Evolutionary conservation across 768 basidiomycete genomes (phyloP).

Genomic region (Neoboletus subvelutipes): DNA sequence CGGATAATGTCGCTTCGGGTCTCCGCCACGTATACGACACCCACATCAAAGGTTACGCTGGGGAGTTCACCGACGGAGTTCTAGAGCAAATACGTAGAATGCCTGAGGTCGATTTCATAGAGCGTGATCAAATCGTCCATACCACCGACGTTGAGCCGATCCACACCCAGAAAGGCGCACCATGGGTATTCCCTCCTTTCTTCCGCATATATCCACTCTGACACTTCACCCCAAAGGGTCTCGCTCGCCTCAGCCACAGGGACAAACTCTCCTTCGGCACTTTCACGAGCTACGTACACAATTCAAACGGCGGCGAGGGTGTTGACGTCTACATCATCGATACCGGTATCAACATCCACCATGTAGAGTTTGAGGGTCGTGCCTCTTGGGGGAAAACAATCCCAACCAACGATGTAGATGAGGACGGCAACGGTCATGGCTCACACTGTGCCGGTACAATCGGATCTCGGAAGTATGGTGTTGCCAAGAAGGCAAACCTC

Average conservation of each 20-base stretch:
- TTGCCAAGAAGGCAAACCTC: conserved; percentile 90
- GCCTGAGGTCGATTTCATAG: conserved; percentile 91
- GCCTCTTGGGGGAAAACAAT: conserved; percentile 94
- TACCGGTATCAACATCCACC: conserved; percentile 85
- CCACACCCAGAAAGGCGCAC: conserved; percentile 61
- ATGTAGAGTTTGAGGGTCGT: conserved; percentile 86
- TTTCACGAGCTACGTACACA: conserved; percentile 80
- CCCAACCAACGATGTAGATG: conserved; percentile 77
- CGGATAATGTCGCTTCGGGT: conserved; percentile 46
- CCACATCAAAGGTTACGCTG: conserved; percentile 77
- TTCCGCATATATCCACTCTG: conserved; percentile 6
- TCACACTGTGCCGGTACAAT: conserved; percentile 96
- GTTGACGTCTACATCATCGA: conserved; percentile 91
- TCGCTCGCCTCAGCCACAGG: conserved; percentile 93
- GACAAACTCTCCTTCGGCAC: conserved; percentile 70
- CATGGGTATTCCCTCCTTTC: conserved; percentile 63
- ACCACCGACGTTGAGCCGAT: conserved; percentile 40
- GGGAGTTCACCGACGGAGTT: conserved; percentile 66
- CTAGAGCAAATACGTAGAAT: conserved; percentile 73
- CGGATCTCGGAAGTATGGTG: conserved; percentile 90
- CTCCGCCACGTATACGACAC: conserved; percentile 76
- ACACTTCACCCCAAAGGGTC: conserved; percentile 62
- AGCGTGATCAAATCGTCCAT: conserved; percentile 91
- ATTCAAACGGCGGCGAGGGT: conserved; percentile 76
- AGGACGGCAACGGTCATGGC: conserved; percentile 95